phyloP scores from a whole-genome alignment of 169 alveolate species.

The Cryptosporidium andersoni region DNA sequence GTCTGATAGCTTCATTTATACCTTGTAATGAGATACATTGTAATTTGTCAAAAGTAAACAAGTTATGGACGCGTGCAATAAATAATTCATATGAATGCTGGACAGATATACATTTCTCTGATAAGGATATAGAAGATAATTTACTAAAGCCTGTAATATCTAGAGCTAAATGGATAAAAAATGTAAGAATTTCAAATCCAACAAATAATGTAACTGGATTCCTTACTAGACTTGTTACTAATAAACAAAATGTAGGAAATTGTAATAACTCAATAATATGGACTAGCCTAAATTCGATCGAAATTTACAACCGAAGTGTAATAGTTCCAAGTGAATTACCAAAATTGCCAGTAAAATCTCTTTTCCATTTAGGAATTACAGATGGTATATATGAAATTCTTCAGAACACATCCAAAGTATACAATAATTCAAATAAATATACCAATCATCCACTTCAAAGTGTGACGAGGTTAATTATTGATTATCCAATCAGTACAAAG shows the following conservation, averaged over 20 bases:
- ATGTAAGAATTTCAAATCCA: slow-evolving; percentile 46
- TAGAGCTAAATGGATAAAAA: neutral
- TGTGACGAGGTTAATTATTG: slow-evolving; percentile 31
- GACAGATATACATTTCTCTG: slow-evolving; percentile 37
- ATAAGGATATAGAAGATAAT: slow-evolving; percentile 8
- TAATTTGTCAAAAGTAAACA: slow-evolving; percentile 37
- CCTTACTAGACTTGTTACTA: slow-evolving; percentile 8
- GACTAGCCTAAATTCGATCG: slow-evolving; percentile 19
- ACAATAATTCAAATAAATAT: slow-evolving; percentile 1
- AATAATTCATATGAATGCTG: slow-evolving; percentile 31
- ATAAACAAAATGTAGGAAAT: neutral
- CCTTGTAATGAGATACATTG: slow-evolving; percentile 30
- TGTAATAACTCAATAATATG: slow-evolving; percentile 2
- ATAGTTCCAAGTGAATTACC: slow-evolving; percentile 8
- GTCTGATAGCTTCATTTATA: slow-evolving; percentile 33
- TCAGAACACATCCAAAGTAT: neutral
- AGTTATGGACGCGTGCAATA: slow-evolving; percentile 23
- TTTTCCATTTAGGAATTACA: slow-evolving; percentile 40
- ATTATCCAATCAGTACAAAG: slow-evolving; percentile 54
- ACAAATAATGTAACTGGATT: slow-evolving; percentile 47
- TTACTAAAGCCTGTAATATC: slow-evolving; percentile 10
- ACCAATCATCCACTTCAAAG: slow-evolving; percentile 22
- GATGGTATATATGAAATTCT: slow-evolving; percentile 15
- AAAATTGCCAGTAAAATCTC: slow-evolving; percentile 31
- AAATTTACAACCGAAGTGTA: slow-evolving; percentile 40